A percentile compares a stretch with the other conserved stretches of the same genome.
phyloP scores from a whole-genome alignment of 2,329 filamentous ascomycete genomes.

The Penicillium concentricum region DNA sequence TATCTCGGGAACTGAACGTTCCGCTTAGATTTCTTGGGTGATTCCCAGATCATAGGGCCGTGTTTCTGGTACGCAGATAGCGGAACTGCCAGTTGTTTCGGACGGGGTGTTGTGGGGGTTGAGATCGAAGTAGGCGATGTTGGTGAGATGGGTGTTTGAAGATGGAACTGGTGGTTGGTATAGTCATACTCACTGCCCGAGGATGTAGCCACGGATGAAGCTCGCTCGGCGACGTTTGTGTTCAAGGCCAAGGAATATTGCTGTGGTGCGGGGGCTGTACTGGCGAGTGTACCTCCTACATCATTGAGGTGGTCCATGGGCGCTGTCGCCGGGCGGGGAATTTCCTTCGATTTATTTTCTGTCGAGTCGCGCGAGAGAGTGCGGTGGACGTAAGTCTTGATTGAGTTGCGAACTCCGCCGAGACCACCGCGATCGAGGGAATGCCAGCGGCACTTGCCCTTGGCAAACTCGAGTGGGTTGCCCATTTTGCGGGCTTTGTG shows the following conservation, averaged over 20 bases:
- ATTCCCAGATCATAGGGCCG: slow-evolving; percentile 37
- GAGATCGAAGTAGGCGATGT: slow-evolving; percentile 3
- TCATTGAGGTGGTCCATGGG: slow-evolving; percentile 3
- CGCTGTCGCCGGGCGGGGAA: slow-evolving; percentile 15
- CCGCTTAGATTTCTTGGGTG: slow-evolving; percentile 24
- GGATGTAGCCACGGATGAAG: not conserved
- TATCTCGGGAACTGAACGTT: slow-evolving; percentile 24
- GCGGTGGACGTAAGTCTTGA: slow-evolving; percentile 36
- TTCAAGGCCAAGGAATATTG: not conserved
- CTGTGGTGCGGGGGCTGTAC: not conserved
- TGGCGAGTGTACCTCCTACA: not conserved
- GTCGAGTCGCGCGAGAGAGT: slow-evolving; percentile 28
- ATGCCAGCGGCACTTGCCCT: slow-evolving; percentile 22
- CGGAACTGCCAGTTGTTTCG: slow-evolving; percentile 34
- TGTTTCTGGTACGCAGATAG: slow-evolving; percentile 40
- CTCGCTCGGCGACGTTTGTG: not conserved
- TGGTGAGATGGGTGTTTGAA: slow-evolving; percentile 3
- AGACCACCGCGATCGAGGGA: slow-evolving; percentile 24
- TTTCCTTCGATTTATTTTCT: slow-evolving; percentile 17
- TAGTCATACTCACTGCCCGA: slow-evolving; percentile 2
- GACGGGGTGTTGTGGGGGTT: slow-evolving; percentile 12
- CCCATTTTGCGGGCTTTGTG: slow-evolving; percentile 25
- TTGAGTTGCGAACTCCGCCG: slow-evolving; percentile 33
- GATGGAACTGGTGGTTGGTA: slow-evolving; percentile 3
- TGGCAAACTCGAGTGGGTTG: slow-evolving; percentile 22